Conservation (phyloP, 1,284 basidiomycete species). For the Blastosporella zonata region DNA sequence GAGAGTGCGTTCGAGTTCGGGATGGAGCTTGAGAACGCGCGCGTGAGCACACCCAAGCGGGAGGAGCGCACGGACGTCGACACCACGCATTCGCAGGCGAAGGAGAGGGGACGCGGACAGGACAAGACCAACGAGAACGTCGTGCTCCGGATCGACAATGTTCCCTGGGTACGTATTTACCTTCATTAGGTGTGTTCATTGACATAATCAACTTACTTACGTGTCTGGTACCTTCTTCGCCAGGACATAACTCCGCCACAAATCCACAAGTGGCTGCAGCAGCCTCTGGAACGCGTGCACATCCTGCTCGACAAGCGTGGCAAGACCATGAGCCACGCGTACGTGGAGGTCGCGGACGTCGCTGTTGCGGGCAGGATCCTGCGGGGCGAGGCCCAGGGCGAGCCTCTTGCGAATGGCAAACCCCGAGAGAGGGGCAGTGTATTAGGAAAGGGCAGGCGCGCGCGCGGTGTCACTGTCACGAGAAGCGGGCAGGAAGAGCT, state of each 20-base stretch:
- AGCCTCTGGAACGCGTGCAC: conserved; percentile 65
- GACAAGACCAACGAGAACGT: conserved; percentile 38
- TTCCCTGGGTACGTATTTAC: conserved; percentile 67
- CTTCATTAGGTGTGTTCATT: conserved; percentile 1
- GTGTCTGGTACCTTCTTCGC: conserved; percentile 1
- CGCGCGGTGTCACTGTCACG: conserved; percentile 77
- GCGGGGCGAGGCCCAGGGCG: conserved; percentile 43
- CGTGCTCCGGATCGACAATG: conserved; percentile 78
- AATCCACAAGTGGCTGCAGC: conserved; percentile 64
- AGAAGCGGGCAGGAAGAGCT: conserved; percentile 73
- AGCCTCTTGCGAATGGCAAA: conserved; percentile 20
- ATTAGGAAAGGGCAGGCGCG: conserved; percentile 70
- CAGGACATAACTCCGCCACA: conserved; percentile 79
- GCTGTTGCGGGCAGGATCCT: conserved; percentile 63
- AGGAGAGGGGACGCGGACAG: conserved; percentile 12
- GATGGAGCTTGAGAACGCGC: conserved; percentile 28
- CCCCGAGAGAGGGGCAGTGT: conserved; percentile 46
- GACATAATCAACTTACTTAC: conserved; percentile 2
- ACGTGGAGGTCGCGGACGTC: conserved; percentile 63
- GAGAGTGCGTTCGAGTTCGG: conserved; percentile 41
- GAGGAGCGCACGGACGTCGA: conserved; percentile 5
- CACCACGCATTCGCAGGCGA: conserved; percentile 5
- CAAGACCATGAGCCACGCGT: conserved; percentile 79
- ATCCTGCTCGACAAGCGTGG: conserved; percentile 75
- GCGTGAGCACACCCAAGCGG: conserved; percentile 38